Percentiles rank a stretch among this genome's conserved stretches.
phyloP scores from a whole-genome alignment of 2,329 filamentous ascomycete species.

The Xylariales sp. region DNA sequence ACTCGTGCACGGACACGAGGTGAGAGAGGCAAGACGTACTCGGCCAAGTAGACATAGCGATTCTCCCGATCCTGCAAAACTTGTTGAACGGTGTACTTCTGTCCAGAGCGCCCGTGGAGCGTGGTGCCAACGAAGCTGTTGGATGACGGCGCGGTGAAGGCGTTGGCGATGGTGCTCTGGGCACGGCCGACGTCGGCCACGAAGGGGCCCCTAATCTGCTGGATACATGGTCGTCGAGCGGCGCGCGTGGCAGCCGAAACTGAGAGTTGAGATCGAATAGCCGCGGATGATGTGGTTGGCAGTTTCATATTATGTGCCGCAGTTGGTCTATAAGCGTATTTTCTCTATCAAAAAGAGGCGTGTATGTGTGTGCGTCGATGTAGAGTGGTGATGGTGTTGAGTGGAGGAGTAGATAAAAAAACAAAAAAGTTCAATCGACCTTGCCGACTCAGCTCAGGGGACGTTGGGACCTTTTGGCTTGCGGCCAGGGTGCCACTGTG shows the following conservation, averaged over 20 bases:
- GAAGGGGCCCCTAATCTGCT: background rate
- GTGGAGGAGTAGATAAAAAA: too few relatives aligned
- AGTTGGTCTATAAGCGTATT: background rate
- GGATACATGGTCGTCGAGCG: background rate
- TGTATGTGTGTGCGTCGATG: background rate
- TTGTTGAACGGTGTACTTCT: conserved; percentile 26
- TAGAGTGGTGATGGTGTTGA: background rate
- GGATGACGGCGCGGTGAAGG: background rate
- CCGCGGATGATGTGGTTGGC: conserved; percentile 3
- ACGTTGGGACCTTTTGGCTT: background rate
- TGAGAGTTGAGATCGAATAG: background rate
- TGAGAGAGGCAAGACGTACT: conserved; percentile 21
- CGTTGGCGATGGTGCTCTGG: conserved; percentile 3
- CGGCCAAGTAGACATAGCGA: conserved; percentile 28
- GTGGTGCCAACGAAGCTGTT: conserved; percentile 7
- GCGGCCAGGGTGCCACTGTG: background rate
- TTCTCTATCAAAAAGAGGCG: too few relatives aligned
- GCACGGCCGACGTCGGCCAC: background rate
- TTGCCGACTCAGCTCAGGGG: background rate
- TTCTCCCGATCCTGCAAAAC: conserved; percentile 28
- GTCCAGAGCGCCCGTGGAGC: conserved; percentile 17
- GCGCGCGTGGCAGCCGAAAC: background rate
- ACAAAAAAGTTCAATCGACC: too few relatives aligned
- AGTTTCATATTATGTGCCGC: conserved; percentile 5
- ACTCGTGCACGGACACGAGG: conserved; percentile 4